Evolutionary conservation across 78 protist species (phyloP).

Genomic region (Monosiga brevicollis): DNA sequence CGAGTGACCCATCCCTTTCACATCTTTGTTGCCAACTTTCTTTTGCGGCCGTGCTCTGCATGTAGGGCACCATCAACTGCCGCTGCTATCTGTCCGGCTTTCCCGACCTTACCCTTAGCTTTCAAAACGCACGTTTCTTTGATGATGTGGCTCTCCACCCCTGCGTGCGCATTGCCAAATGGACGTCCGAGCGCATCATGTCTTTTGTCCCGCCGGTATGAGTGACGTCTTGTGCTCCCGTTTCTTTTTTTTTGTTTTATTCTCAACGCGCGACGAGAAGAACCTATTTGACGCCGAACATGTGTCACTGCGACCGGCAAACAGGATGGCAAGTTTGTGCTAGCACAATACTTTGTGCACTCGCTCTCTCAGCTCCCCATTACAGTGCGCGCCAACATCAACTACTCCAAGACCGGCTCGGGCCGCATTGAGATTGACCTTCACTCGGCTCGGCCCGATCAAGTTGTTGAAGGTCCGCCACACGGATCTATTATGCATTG

Average conservation of each 20-base stretch:
- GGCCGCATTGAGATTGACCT: not conserved
- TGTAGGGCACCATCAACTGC: conserved; percentile 36
- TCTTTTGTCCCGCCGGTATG: conserved; percentile 19
- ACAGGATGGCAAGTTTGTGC: not conserved
- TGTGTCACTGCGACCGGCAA: too few species aligned
- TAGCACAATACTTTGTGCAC: not conserved
- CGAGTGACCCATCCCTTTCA: too few species aligned
- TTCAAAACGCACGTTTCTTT: conserved; percentile 53
- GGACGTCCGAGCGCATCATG: not conserved
- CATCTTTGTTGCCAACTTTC: too few species aligned
- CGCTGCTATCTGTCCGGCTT: conserved; percentile 55
- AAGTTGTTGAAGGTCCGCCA: too few species aligned
- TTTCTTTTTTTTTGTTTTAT: too few species aligned
- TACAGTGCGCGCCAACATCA: not conserved
- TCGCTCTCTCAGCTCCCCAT: not conserved
- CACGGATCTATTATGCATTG: too few species aligned
- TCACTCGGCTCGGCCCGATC: too few species aligned
- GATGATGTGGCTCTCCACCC: conserved; percentile 68
- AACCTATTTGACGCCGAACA: not conserved
- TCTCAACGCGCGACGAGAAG: not conserved
- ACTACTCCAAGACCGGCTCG: not conserved
- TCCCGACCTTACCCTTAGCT: conserved; percentile 65
- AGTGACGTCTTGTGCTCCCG: not conserved
- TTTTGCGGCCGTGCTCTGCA: too few species aligned
- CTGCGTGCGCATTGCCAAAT: conserved; percentile 51